Evolutionary conservation across 2,329 filamentous ascomycete species (phyloP), one percentile per base, ranked within the genome.

Genomic region (Coccinonectria pachysandricola): DNA sequence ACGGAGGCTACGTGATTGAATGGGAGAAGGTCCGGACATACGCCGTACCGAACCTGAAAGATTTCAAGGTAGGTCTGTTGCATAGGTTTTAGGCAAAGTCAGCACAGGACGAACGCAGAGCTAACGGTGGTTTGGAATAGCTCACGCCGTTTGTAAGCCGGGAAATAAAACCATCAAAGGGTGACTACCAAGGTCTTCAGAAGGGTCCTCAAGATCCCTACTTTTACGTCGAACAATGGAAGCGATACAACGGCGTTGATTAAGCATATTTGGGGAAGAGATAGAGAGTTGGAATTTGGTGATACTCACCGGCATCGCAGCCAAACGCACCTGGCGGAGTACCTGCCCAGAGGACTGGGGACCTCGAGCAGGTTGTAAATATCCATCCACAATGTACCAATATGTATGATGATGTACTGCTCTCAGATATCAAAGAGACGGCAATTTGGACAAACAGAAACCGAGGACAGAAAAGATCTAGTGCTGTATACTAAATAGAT

Each of bases 21-120:
- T 93, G 71, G 68, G 59, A 65, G 30, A 94, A 92, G 60, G 84
- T 96, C 49, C 78, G 88, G 56, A 94, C 87, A 28, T 98, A 86
- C 54, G 79, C 82, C 30, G 83, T 83, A 43, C 87, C 88, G 1
- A 65, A 68, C 23, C 54, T 92, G 33, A 65, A 67, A 13, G 66
- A 69, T 5, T 91, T 83, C 59, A 79, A 80, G 62, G 86, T 91
- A 56, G 13, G 62, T 40, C 29, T n/a, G 23, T 21, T 13, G 10
- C 10, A 7, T 11, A 12, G 8, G 11, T 12, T 3, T 6, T 7
- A 10, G 14, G 9, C 9, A 15, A 18, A 24, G 20, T 23, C 7
- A 14, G 13, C 11, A 12, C 9, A n/a, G 9, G 3, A 12, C 10
- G 6, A 4, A 9, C 6, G n/a, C 6, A 21, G 12, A 19, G 19